These are phyloP conservation scores for Podila clonocystis DNA, from an alignment of 192 early-diverging fungal species.

Conservation along the genomic window DNA sequence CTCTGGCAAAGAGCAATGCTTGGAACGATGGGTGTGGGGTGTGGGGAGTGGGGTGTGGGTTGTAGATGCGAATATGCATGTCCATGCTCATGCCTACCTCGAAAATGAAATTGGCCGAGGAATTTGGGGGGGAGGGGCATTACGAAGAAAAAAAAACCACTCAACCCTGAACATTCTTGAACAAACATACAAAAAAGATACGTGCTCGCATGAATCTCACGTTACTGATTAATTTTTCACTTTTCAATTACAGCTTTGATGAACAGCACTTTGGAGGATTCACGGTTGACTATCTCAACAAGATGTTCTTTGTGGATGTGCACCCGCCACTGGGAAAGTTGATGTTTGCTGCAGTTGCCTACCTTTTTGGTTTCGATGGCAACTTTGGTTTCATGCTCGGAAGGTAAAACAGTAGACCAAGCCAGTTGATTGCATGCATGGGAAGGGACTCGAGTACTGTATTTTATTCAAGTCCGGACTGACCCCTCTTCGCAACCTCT, in stretches of 20 bases:
- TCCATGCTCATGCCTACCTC: too few relatives aligned
- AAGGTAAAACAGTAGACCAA: conserved; percentile 51
- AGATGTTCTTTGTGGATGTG: conserved; percentile 91
- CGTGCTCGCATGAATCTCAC: not conserved
- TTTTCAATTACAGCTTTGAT: conserved; percentile 73
- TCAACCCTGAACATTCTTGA: too few relatives aligned
- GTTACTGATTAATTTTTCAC: not conserved
- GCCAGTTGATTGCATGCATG: not conserved
- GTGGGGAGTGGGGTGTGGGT: too few relatives aligned
- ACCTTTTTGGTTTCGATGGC: conserved; percentile 88
- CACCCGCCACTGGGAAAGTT: conserved; percentile 94
- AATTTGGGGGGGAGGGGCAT: too few relatives aligned
- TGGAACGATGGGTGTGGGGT: too few relatives aligned
- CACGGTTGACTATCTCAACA: conserved; percentile 81
- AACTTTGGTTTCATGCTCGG: conserved; percentile 93
- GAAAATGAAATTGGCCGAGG: too few relatives aligned
- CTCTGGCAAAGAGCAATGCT: not conserved
- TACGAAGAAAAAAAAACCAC: too few relatives aligned
- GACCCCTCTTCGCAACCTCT: not conserved
- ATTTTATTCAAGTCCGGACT: too few relatives aligned
- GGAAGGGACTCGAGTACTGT: too few relatives aligned
- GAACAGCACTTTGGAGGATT: conserved; percentile 98
- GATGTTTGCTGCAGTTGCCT: conserved; percentile 79
- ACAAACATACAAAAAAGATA: too few relatives aligned
- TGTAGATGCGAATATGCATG: not conserved